Conservation (phyloP, 108 stramenopile genomes). For the Asterionellopsis glacialis region DNA sequence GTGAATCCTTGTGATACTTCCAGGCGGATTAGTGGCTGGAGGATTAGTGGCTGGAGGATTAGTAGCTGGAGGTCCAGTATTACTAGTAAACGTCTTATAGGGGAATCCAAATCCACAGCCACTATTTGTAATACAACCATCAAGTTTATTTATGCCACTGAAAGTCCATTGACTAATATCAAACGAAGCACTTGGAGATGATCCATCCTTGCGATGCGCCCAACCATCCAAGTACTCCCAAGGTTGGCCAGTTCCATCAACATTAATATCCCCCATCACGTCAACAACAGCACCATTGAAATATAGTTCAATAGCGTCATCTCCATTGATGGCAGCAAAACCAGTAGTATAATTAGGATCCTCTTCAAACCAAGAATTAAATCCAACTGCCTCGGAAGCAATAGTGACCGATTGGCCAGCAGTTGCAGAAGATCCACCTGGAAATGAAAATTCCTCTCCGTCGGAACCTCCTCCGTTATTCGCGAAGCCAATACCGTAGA, state of each 20-base stretch:
- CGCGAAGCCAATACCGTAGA: slow-evolving; percentile 22
- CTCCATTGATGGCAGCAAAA: slow-evolving; percentile 15
- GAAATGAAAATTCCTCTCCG: slow-evolving; percentile 18
- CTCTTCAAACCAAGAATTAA: slow-evolving; percentile 19
- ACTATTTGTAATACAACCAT: too few species aligned
- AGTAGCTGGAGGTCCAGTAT: too few species aligned
- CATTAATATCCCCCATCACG: slow-evolving; percentile 20
- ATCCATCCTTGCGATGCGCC: background rate
- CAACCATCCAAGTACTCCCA: slow-evolving; percentile 33
- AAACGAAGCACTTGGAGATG: background rate
- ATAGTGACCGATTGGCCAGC: slow-evolving; percentile 22
- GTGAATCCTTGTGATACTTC: too few species aligned
- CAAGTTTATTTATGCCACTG: too few species aligned
- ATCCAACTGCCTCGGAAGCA: slow-evolving; percentile 8
- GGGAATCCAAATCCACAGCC: too few species aligned
- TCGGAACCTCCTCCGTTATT: slow-evolving; percentile 20
- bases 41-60: too few species aligned
- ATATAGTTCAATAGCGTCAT: slow-evolving; percentile 30
- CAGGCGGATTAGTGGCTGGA: too few species aligned
- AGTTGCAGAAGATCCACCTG: slow-evolving; percentile 6
- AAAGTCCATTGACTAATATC: slow-evolving; percentile 33
- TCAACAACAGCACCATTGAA: slow-evolving; percentile 24
- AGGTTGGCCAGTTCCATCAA: slow-evolving; percentile 9
- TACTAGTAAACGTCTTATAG: too few species aligned
- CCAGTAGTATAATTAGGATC: slow-evolving; percentile 14